Evolutionary conservation across 2,329 filamentous ascomycete species (phyloP).

Genomic region (Teratosphaeria nubilosa): DNA sequence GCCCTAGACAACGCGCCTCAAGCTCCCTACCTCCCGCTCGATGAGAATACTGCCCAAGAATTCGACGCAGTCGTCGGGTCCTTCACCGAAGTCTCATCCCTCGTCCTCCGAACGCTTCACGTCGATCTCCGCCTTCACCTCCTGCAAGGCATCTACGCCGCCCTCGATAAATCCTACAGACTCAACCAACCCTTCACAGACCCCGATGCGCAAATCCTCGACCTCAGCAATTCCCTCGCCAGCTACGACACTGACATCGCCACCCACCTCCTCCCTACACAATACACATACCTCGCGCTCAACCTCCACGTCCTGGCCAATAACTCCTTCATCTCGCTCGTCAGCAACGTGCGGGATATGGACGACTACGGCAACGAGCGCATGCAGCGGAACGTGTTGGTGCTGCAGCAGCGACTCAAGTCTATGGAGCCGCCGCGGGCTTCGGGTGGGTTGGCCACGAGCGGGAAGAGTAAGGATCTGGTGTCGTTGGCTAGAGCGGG

Average conservation of each 20-base stretch:
- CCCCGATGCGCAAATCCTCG: constrained; percentile 70
- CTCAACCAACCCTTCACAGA: constrained; percentile 63
- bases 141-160: constrained; percentile 62
- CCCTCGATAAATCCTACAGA: constrained; percentile 37
- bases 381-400: constrained; percentile 87
- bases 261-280: constrained; percentile 58
- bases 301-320: constrained; percentile 73
- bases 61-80: constrained; percentile 82
- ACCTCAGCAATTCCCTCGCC: constrained; percentile 74
- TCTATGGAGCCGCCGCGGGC: constrained; percentile 60
- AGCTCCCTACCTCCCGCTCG: constrained; percentile 77
- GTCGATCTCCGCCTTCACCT: constrained; percentile 80
- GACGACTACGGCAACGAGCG: constrained; percentile 74
- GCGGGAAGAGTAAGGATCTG: constrained; percentile 34
- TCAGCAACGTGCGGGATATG: constrained; percentile 65
- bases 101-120: constrained; percentile 74
- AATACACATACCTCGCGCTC: constrained; percentile 61
- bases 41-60: constrained; percentile 69
- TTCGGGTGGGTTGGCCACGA: background rate
- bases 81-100: constrained; percentile 69
- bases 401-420: constrained; percentile 93
- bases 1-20: constrained; percentile 28
- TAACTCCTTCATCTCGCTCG: constrained; percentile 58
- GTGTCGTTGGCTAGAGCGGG: constrained; percentile 47
- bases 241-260: constrained; percentile 75